A percentile compares a stretch with the other conserved stretches of the same genome.
These are phyloP conservation scores for Remersonia thermophila DNA, from an alignment of 2,329 filamentous ascomycete genomes.

Conservation along the genomic window DNA sequence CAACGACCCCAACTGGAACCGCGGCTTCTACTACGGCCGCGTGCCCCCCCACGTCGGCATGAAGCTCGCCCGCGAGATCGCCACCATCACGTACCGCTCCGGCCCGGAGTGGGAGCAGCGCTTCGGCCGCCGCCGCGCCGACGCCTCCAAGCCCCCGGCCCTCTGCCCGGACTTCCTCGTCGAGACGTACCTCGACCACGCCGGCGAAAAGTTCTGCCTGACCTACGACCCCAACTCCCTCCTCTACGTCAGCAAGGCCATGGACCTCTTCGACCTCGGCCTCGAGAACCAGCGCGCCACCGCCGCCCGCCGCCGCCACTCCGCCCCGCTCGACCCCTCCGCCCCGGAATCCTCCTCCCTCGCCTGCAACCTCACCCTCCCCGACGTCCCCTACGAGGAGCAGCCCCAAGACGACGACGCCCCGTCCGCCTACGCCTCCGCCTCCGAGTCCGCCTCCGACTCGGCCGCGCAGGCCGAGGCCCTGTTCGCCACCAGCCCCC, in stretches of 20 bases:
- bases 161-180: slow-evolving; percentile 97
- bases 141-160: slow-evolving; percentile 74
- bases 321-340: background rate
- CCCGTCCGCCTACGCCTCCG: slow-evolving; percentile 27
- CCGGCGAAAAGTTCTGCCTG: slow-evolving; percentile 94
- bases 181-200: slow-evolving; percentile 95
- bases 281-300: slow-evolving; percentile 54
- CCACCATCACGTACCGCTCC: slow-evolving; percentile 91
- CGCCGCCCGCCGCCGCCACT: slow-evolving; percentile 42
- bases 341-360: slow-evolving; percentile 25
- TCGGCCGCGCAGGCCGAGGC: background rate
- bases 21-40: slow-evolving; percentile 81
- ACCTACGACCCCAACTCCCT: slow-evolving; percentile 94
- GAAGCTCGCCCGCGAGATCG: slow-evolving; percentile 95
- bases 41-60: slow-evolving; percentile 91
- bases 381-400: slow-evolving; percentile 75
- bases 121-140: slow-evolving; percentile 78
- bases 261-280: slow-evolving; percentile 95
- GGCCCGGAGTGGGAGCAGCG: slow-evolving; percentile 96
- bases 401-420: slow-evolving; percentile 51
- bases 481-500: too few species aligned
- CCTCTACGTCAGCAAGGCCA: slow-evolving; percentile 93
- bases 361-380: slow-evolving; percentile 69
- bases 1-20: slow-evolving; percentile 97
- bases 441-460: slow-evolving; percentile 15